Evolutionary conservation across 257 asterid species (phyloP), one percentile per base, ranked within the genome.

Genomic region (Avicennia marina): DNA sequence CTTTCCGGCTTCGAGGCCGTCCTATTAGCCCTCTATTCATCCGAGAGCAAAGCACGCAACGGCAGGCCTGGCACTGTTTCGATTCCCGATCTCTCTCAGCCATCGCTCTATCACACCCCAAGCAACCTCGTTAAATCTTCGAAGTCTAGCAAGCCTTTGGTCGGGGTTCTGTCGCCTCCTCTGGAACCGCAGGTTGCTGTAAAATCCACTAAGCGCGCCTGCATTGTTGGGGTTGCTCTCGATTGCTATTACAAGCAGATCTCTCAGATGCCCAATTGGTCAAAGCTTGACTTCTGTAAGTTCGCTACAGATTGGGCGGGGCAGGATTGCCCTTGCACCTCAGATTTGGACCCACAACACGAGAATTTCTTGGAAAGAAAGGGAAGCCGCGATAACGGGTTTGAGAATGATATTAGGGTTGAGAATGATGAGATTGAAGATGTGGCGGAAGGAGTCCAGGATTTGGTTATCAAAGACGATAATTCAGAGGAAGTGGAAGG

Each of bases 1-100:
- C 94, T 91, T 45, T 73, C 96, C 51, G 98, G 94, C 22, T 85
- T 90, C 59, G 98, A 91, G 65, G 98, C 97, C 33, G 97, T 91
- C 3, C 83, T 88, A 6, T 70, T 91, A 17, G 87, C 91, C 4
- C 62, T 91, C 11, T 83, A 91, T 55, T 76, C 97, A 2, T 60
- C 84, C 2, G 98, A 88, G 53, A 76, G 91, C 5, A 88, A 86
- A 57, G 67, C 84, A 0, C 83, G 98, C 4, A 77, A 81, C 19
- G 98, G 98, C 2, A 91, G 84, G 62, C 80, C 96, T 13, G 42
- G 85, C 0, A 72, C 79, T 11, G 69, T 91, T 56, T 60, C 86
- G 2, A 85, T 91, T 20, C 95, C 97, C 9, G 97, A 91, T 82
- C 95, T 91, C 12, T 80, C 93, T 34, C 90, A 81, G 68, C 95